Base-by-base conservation (phyloP, 2,329 filamentous ascomycete genomes). In the Tolypocladium tropicale region DNA sequence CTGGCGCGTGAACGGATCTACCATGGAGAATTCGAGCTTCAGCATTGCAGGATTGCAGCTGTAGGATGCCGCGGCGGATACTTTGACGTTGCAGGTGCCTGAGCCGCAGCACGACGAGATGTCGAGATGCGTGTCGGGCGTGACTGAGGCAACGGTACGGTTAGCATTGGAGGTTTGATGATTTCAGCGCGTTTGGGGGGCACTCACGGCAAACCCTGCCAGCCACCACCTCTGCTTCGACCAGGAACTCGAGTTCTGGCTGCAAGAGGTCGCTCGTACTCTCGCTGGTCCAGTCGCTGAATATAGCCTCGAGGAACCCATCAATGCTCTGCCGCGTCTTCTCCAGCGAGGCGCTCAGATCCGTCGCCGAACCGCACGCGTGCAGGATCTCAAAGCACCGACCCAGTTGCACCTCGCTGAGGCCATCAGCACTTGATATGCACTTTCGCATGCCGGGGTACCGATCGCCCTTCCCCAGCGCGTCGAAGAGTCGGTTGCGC, bases 361-460 rank as follows among this genome's bases (percentile, higher is more conserved):
- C 61, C 1, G 67, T 69, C 5, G 68, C 67, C 0, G 52, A 30
- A 0, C 67, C 64, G 12, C 68, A 70, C 0, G 67, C 68, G 30
- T 70, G 67, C 4, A 70, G 59, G 23, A 70, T 66, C 32, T 70
- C 66, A 23, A 70, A 70, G 39, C 64, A 68, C 41, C 60, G 59
- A n/a, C 62, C 62, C 23, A 70, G 54, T 48, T 70, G 61, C 0
- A 55, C n/a, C 7, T 65, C 61, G 6, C 61, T 65, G 14, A 70
- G 62, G 32, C 65, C 60, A 23, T 69, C 62, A 11, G 65, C 59
- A 4, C 60, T 59, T 9, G 21, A 36, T 33, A 70, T 68, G 21
- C 58, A 43, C 21, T 57, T 60, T 0, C 57, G 56, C n/a, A 32
- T 48, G 18, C 58, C 60, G 2, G 67, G 55, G 5, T 62, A 53